These are phyloP conservation scores for Lipomyces spencermartinsiae DNA, from an alignment of 805 yeast species.

Conservation along the genomic window DNA sequence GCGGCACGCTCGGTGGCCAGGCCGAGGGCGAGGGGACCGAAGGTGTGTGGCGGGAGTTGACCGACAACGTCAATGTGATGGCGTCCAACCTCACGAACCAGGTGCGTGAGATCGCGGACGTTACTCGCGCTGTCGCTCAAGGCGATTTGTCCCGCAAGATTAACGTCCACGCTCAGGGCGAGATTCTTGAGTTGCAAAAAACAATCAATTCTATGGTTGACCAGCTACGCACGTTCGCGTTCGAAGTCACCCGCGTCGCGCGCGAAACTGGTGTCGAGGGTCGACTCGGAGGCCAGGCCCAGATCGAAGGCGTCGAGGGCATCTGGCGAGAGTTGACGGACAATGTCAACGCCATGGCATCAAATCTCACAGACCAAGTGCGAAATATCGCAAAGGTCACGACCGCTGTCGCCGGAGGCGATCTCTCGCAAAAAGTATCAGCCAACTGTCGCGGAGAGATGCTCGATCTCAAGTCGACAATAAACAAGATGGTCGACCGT, in stretches of 20 bases:
- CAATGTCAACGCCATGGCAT: conserved; percentile 89
- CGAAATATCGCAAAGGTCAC: conserved; percentile 87
- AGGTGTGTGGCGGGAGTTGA: conserved; percentile 86
- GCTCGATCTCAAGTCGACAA: conserved; percentile 79
- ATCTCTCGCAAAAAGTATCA: conserved; percentile 77
- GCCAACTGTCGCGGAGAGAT: conserved; percentile 87
- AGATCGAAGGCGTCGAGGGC: conserved; percentile 78
- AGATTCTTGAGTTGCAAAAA: conserved; percentile 80
- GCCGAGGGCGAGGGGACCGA: conserved; percentile 84
- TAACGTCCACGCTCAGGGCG: conserved; percentile 91
- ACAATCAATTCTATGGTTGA: conserved; percentile 90
- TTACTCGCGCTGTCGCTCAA: conserved; percentile 84
- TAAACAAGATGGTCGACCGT: conserved; percentile 88
- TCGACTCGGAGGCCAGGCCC: conserved; percentile 86
- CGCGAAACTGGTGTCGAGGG: conserved; percentile 92
- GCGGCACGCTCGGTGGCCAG: conserved; percentile 89
- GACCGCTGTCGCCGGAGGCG: conserved; percentile 86
- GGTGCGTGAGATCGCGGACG: conserved; percentile 89
- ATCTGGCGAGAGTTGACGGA: conserved; percentile 88
- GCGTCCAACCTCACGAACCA: conserved; percentile 86
- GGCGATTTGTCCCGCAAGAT: conserved; percentile 85
- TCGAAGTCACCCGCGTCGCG: conserved; percentile 85
- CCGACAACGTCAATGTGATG: conserved; percentile 90
- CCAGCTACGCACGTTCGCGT: conserved; percentile 80
- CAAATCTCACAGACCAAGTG: conserved; percentile 85